A percentile compares a stretch with the other conserved stretches of the same genome.
Conservation (phyloP, 345 rosid species). For the Salix arbutifolia region DNA sequence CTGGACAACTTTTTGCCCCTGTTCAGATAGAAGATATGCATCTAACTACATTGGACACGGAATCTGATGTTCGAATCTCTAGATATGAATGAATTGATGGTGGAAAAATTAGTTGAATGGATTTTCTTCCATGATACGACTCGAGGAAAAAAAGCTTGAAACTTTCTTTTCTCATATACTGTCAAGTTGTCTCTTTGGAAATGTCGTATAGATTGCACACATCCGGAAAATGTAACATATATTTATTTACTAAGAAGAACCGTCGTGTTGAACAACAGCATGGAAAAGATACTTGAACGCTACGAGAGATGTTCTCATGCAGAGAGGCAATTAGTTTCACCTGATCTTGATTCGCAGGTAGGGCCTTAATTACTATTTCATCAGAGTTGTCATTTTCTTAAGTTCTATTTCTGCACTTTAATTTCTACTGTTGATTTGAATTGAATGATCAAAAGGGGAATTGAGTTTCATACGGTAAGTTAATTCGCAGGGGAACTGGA, state of each 20-base stretch:
- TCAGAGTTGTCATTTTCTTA: background rate
- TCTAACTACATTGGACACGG: background rate
- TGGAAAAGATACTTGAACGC: conserved; percentile 35
- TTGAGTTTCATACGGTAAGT: background rate
- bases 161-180: background rate
- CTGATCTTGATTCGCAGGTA: conserved; percentile 18
- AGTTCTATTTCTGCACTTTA: background rate
- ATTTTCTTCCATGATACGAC: background rate
- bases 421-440: background rate
- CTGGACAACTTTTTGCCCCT: background rate
- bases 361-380: background rate
- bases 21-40: background rate
- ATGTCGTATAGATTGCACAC: background rate
- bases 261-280: conserved; percentile 16
- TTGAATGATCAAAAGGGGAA: background rate
- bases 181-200: background rate
- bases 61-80: background rate
- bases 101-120: background rate
- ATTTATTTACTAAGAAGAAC: background rate
- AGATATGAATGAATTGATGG: background rate
- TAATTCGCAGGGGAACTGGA: conserved; percentile 62
- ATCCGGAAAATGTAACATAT: background rate
- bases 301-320: conserved; percentile 26
- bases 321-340: conserved; percentile 21
- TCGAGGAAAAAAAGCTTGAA: background rate